Evolutionary conservation across 2,329 filamentous ascomycete species (phyloP), one percentile per base, ranked within the genome.

Genomic region (Colletotrichum navitas): DNA sequence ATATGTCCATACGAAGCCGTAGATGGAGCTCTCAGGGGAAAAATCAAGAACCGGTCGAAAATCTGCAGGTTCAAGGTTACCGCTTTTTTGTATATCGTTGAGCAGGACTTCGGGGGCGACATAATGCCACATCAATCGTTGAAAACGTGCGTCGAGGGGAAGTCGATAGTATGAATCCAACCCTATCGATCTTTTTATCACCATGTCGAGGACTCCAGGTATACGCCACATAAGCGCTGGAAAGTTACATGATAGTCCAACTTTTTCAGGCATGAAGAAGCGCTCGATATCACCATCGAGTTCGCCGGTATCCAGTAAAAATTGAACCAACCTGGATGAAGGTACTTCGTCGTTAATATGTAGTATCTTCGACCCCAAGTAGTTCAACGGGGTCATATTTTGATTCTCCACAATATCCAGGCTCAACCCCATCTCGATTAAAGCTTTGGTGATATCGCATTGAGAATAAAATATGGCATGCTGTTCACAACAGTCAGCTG

Each of bases 91-190:
- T 8, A 63, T 16, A 11, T 52, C 61, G 5, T 56, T 11, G 0
- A 66, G 26, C 5, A 68, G 12, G 5, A 64, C 1, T 10, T 26
- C 0, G 5, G 60, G 60, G 0, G 39, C 0, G 18, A 64, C 4
- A 0, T 1, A 0, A 0, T 0, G 0, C 66, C 61, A 69, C 5
- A n/a, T 0, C 12, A 69, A 18, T 26, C 14, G 16, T 7, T 5
- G 0, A 10, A 54, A 66, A 0, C 66, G 66, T 16, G 2, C 1
- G 18, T 54, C 16, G 1, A 21, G 2, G 2, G 56, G n/a, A 6
- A 67, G 16, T 8, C 36, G 56, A 18, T 55, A n/a, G 6, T 55
- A 54, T 8, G 32, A 56, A 12, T 26, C n/a, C 6, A 56, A 12
- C 16, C 34, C 41, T 24, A 11, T 21, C 8, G 7, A 10, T 14